phyloP scores from a whole-genome alignment of 495 filamentous ascomycete genomes.

The Amorphotheca resinae region DNA sequence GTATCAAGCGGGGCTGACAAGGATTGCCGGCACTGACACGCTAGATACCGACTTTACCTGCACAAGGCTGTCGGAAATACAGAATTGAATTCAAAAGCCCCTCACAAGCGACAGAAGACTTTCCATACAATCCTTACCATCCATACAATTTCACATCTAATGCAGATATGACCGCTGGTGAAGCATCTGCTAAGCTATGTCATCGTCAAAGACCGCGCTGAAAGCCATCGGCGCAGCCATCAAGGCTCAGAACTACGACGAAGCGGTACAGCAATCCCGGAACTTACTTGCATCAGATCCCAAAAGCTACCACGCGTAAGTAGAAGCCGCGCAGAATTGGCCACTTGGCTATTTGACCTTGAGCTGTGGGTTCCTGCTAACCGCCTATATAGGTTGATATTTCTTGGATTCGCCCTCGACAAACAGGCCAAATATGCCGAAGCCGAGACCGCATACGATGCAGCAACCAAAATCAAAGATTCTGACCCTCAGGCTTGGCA shows the following conservation, averaged over 20 bases:
- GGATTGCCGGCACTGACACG: too few species aligned
- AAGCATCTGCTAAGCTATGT: slow-evolving; percentile 24
- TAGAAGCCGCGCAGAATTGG: not conserved
- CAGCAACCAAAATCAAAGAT: slow-evolving; percentile 47
- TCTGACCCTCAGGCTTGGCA: slow-evolving; percentile 65
- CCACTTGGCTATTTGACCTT: too few species aligned
- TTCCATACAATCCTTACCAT: not conserved
- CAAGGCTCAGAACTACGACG: slow-evolving; percentile 66
- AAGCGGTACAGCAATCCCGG: slow-evolving; percentile 54
- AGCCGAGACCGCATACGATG: slow-evolving; percentile 61
- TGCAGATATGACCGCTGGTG: not conserved
- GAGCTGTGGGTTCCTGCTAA: too few species aligned
- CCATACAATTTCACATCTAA: not conserved
- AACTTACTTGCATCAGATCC: slow-evolving; percentile 56
- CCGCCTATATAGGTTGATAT: slow-evolving; percentile 38
- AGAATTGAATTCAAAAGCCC: too few species aligned
- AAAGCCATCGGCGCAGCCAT: slow-evolving; percentile 74
- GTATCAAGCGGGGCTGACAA: too few species aligned
- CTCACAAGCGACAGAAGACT: not conserved
- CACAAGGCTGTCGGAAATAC: too few species aligned
- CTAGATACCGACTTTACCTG: too few species aligned
- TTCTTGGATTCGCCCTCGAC: slow-evolving; percentile 69
- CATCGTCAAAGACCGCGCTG: slow-evolving; percentile 57
- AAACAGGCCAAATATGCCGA: slow-evolving; percentile 57
- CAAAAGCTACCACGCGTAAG: slow-evolving; percentile 68